Evolutionary conservation across 306 rosid genomes (phyloP).

Genomic region (Morella rubra): DNA sequence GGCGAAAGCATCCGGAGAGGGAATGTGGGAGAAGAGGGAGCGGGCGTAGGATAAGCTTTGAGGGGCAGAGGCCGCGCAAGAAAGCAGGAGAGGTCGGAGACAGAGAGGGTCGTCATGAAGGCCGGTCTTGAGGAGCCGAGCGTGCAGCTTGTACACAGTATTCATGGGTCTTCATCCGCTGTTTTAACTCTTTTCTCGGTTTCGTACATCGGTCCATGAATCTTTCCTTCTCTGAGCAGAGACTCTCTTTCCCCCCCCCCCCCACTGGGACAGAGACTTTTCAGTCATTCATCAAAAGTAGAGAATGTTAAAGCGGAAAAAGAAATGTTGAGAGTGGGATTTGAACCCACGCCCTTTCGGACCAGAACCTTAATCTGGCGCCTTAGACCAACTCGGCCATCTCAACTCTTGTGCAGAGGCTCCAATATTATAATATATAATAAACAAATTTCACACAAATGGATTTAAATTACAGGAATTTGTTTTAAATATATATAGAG

Average conservation of each 20-base stretch:
- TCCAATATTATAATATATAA: no score
- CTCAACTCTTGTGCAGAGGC: not conserved
- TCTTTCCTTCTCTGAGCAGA: no score
- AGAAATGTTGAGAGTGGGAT: not conserved
- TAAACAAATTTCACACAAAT: no score
- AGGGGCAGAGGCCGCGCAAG: slow-evolving; percentile 35
- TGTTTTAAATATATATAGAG: no score
- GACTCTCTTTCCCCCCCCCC: no score
- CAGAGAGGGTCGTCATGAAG: slow-evolving; percentile 36
- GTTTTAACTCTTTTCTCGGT: no score
- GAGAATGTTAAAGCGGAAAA: not conserved
- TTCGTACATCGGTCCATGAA: no score
- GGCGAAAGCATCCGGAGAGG: slow-evolving; percentile 37
- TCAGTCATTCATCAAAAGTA: no score
- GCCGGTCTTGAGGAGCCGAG: slow-evolving; percentile 45
- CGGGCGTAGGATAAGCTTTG: slow-evolving; percentile 44
- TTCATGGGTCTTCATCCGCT: not conserved
- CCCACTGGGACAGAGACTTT: no score
- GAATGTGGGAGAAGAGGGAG: slow-evolving; percentile 36
- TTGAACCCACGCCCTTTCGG: slow-evolving; percentile 13
- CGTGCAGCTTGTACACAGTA: slow-evolving; percentile 45
- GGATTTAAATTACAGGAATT: no score
- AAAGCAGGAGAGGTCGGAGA: slow-evolving; percentile 42
- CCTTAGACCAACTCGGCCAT: slow-evolving; percentile 12
- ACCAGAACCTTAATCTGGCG: slow-evolving; percentile 12